Evolutionary conservation across 805 yeast genomes (phyloP).

Genomic region (Metahyphopichia silvanorum): DNA sequence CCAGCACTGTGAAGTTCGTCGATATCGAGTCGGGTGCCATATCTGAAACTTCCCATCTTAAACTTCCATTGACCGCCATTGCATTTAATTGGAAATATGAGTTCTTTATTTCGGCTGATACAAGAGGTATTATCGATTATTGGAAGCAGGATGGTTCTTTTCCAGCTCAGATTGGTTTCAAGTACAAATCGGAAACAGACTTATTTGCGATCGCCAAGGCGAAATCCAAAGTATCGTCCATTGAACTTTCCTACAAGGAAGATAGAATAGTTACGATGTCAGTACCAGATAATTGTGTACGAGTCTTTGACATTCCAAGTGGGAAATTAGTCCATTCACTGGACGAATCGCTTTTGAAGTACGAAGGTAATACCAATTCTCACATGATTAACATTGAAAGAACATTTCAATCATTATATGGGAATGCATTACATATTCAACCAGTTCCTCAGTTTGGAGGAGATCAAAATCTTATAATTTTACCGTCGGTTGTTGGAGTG

Average conservation of each 20-base stretch:
- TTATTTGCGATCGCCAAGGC: slow-evolving; percentile 27
- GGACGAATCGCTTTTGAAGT: slow-evolving; percentile 5
- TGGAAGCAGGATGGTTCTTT: slow-evolving; percentile 11
- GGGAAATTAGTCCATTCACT: slow-evolving; percentile 22
- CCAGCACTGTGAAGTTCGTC: slow-evolving; percentile 8
- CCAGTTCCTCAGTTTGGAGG: slow-evolving; percentile 7
- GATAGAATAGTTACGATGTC: slow-evolving; percentile 25
- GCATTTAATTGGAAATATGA: slow-evolving; percentile 9
- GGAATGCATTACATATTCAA: background rate
- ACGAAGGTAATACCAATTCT: slow-evolving; percentile 4
- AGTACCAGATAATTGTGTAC: slow-evolving; percentile 24
- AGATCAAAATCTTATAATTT: slow-evolving; percentile 7
- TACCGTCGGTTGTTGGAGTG: slow-evolving; percentile 9
- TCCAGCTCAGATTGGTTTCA: slow-evolving; percentile 17
- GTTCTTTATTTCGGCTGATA: slow-evolving; percentile 18
- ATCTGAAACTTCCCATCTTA: slow-evolving; percentile 7
- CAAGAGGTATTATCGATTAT: slow-evolving; percentile 17
- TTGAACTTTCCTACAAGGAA: slow-evolving; percentile 20
- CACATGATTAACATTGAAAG: slow-evolving; percentile 4
- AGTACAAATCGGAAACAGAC: slow-evolving; percentile 37
- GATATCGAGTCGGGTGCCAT: slow-evolving; percentile 12
- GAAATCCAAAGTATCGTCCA: slow-evolving; percentile 18
- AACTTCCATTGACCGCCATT: slow-evolving; percentile 8
- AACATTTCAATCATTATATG: background rate
- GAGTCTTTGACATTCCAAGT: slow-evolving; percentile 26